Base-by-base conservation (phyloP, 2,329 filamentous ascomycete species). In the Epichloe sibirici region DNA sequence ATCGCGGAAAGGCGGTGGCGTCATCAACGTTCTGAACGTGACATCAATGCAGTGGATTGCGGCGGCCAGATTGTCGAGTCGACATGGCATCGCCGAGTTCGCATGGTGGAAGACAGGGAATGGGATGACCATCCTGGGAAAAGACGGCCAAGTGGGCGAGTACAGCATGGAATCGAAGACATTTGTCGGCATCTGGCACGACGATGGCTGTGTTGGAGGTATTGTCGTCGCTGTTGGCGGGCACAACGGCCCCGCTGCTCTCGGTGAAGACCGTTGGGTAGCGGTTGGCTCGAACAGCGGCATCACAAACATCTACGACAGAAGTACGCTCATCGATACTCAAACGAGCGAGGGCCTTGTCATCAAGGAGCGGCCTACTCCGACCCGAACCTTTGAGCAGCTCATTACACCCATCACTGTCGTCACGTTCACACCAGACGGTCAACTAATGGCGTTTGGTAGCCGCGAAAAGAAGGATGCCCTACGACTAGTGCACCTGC, bases 261-360 rank as follows among this genome's bases (percentile, higher is more conserved):
- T 90, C 4, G 91, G 90, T 28, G 84, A 84, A 4, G 88, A 95
- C 68, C 78, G 88, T 53, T 98, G 90, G 90, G 81, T 96, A 13
- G 90, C 88, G 0, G 74, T 96, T 44, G 93, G 93, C 11, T 90
- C 86, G 54, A 86, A 81, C 57, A 90, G 82, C 56, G 93, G 93
- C 54, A 87, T 98, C 53, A 82, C 94, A 53, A 97, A 97, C 68
- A 77, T 98, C 56, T 98, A 98, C 71, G 89, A 97, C 65, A 85
- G 93, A 5, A 74, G 79, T 57, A 74, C 77, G 31, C 83, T 89
- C 71, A 70, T 79, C 46, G 59, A 62, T 5, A 55, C 71, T 40
- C 63, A 63, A 55, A 61, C 62, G 39, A 64, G 66, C 37, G 69
- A 69, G 23, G 67, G 71, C 31, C 58, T 76, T 7, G 71, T 74